Percentiles rank a stretch among this genome's conserved stretches.
phyloP scores from a whole-genome alignment of 192 early-diverging fungal genomes.

The Rhizophagus prolifer region DNA sequence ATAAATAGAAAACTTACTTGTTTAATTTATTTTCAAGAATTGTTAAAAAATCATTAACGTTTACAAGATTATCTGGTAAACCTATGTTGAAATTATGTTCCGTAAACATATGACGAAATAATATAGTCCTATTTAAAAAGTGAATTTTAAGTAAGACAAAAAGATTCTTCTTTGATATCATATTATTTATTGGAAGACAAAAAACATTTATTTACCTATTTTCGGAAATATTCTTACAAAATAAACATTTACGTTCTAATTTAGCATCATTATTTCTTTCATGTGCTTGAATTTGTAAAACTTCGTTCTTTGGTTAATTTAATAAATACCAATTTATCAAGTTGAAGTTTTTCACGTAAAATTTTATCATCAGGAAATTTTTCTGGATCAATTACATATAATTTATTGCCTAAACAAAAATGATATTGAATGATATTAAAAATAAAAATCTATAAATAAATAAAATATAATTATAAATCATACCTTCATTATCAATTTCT shows the following conservation, averaged over 20 bases:
- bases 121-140: slow-evolving; percentile 44
- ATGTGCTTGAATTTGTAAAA: slow-evolving; percentile 69
- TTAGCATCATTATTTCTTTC: slow-evolving; percentile 69
- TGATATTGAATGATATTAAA: not conserved
- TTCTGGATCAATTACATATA: slow-evolving; percentile 63
- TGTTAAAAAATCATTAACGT: slow-evolving; percentile 77
- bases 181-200: too few species aligned
- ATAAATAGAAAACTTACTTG: slow-evolving; percentile 39
- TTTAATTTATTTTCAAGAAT: slow-evolving; percentile 73
- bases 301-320: slow-evolving; percentile 46
- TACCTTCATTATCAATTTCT: slow-evolving; percentile 23
- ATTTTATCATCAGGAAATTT: slow-evolving; percentile 55
- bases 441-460: slow-evolving; percentile 18
- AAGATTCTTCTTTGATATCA: not conserved
- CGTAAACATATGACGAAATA: slow-evolving; percentile 87
- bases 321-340: slow-evolving; percentile 56
- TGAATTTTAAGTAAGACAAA: not conserved
- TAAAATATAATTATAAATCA: not conserved
- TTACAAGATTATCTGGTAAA: slow-evolving; percentile 84
- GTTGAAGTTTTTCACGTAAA: slow-evolving; percentile 73
- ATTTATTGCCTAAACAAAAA: not conserved
- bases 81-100: slow-evolving; percentile 96
- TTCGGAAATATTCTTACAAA: slow-evolving; percentile 81
- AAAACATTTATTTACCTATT: slow-evolving; percentile 46
- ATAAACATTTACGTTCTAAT: slow-evolving; percentile 80